Evolutionary conservation across 768 basidiomycete species (phyloP).

Genomic region (Auricularia sp.): DNA sequence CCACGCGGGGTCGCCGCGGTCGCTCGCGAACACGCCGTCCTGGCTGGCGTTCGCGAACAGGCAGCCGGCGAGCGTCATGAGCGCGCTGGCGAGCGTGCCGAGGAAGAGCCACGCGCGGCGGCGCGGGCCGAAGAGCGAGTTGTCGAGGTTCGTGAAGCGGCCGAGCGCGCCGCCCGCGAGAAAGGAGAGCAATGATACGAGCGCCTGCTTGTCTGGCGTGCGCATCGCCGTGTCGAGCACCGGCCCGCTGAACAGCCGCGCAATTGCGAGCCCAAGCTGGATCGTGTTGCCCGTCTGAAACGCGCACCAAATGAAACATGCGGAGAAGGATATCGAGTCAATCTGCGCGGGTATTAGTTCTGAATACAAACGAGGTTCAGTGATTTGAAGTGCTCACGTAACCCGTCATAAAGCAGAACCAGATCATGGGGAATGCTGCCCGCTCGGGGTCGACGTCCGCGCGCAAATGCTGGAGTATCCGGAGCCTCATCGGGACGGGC

Average conservation of each 20-base stretch:
- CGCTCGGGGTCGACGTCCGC: constrained; percentile 7
- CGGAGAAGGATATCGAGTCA: constrained; percentile 64
- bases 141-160: constrained; percentile 43
- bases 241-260: constrained; percentile 50
- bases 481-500: neutral
- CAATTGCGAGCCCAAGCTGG: constrained; percentile 70
- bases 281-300: constrained; percentile 57
- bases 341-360: constrained; percentile 2
- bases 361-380: neutral
- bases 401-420: constrained; percentile 15
- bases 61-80: constrained; percentile 65
- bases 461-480: constrained; percentile 2
- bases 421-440: constrained; percentile 6
- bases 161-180: constrained; percentile 67
- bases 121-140: constrained; percentile 41
- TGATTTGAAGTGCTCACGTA: neutral
- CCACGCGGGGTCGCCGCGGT: constrained; percentile 62
- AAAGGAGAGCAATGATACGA: constrained; percentile 73
- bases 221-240: constrained; percentile 50
- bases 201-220: constrained; percentile 71
- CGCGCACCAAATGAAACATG: constrained; percentile 75
- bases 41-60: constrained; percentile 61
- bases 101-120: constrained; percentile 64
- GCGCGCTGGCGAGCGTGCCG: constrained; percentile 62
- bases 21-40: constrained; percentile 35